Conservation (phyloP, 208 protist species). For the Trypanosoma avium region DNA sequence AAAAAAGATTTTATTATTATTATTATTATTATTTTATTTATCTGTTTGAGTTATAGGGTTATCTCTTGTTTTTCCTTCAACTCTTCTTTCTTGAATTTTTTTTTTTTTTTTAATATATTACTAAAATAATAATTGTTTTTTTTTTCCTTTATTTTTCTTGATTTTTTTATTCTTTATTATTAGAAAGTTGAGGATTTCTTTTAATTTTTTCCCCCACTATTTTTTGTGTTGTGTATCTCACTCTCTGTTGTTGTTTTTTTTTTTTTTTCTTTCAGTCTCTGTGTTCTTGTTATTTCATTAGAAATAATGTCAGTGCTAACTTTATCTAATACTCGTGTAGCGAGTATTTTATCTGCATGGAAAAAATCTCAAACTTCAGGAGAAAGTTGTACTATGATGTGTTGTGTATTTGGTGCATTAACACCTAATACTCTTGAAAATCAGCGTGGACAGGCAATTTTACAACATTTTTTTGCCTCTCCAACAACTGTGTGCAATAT, state of each 20-base stretch:
- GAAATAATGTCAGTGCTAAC: constrained; percentile 31
- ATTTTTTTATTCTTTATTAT: neutral
- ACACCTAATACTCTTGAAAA: constrained; percentile 76
- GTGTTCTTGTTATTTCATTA: constrained; percentile 5
- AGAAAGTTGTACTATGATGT: constrained; percentile 39
- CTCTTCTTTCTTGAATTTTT: neutral
- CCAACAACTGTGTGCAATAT: constrained; percentile 43
- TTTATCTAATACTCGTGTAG: constrained; percentile 46
- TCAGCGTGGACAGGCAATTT: constrained; percentile 73
- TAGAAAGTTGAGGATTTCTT: neutral
- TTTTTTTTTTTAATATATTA: constrained; percentile 1
- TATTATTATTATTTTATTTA: neutral
- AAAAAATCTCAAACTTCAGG: constrained; percentile 23
- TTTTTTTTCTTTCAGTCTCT: neutral
- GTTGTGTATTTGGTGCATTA: constrained; percentile 60
- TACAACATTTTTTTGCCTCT: constrained; percentile 80
- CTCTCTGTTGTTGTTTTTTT: constrained; percentile 12
- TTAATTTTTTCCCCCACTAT: constrained; percentile 1
- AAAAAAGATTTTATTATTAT: no score
- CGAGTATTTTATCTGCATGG: constrained; percentile 46
- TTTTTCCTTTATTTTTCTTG: neutral
- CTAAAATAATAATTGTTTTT: constrained; percentile 2
- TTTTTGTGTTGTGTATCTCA: constrained; percentile 1
- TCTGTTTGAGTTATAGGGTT: neutral
- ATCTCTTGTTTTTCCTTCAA: neutral